Percentiles rank a stretch among this genome's conserved stretches.
Evolutionary conservation across 1,139 yeast species (phyloP).

Genomic region (Diutina siamensis): DNA sequence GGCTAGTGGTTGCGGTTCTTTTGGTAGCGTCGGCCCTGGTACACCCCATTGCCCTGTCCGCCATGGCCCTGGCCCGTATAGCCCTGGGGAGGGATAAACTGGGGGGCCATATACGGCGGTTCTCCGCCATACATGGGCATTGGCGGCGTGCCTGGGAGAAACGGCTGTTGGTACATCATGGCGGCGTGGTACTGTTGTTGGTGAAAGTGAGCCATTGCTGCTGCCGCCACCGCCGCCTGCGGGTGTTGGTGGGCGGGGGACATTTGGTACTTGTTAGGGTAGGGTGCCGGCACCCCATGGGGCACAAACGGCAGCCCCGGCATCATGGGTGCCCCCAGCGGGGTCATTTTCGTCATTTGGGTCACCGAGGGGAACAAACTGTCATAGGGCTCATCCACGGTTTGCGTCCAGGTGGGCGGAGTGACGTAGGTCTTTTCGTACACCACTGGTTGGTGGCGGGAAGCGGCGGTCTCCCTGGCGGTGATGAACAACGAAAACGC

Average conservation of each 20-base stretch:
- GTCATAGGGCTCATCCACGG: slow-evolving; percentile 43
- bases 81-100: slow-evolving; percentile 4
- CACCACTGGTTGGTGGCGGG: no score
- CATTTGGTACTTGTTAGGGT: slow-evolving; percentile 10
- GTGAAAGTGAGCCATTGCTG: slow-evolving; percentile 26
- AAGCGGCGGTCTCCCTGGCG: slow-evolving; percentile 21
- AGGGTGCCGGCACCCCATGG: slow-evolving; percentile 11
- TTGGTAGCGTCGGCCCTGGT: slow-evolving; percentile 2
- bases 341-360: slow-evolving; percentile 13
- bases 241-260: slow-evolving; percentile 13
- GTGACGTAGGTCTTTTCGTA: slow-evolving; percentile 58
- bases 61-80: background rate
- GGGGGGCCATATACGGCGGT: slow-evolving; percentile 4
- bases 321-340: slow-evolving; percentile 12
- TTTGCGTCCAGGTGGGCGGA: slow-evolving; percentile 71
- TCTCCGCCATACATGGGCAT: slow-evolving; percentile 4
- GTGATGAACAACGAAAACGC: slow-evolving; percentile 50
- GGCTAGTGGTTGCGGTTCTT: slow-evolving; percentile 2
- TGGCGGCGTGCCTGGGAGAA: background rate
- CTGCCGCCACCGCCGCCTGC: slow-evolving; percentile 16
- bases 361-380: slow-evolving; percentile 19
- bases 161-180: slow-evolving; percentile 24
- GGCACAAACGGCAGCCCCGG: slow-evolving; percentile 9
- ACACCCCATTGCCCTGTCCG: background rate
- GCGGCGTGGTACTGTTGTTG: slow-evolving; percentile 22